phyloP scores from a whole-genome alignment of 1,139 yeast genomes.

The Taiozyma sp. region DNA sequence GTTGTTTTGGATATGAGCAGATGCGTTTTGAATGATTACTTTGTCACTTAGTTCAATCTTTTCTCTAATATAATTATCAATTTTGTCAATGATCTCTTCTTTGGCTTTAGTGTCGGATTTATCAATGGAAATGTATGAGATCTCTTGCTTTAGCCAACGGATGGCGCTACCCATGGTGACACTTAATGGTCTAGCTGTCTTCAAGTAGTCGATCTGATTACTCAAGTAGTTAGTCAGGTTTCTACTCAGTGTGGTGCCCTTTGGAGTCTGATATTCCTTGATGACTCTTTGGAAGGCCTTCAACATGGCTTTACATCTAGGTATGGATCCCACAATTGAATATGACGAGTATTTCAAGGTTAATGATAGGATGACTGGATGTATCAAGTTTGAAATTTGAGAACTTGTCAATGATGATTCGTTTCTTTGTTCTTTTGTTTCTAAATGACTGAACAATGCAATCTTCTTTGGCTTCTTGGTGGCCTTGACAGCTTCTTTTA shows the following conservation, averaged over 20 bases:
- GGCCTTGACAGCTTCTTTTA: constrained; percentile 25
- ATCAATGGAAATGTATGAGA: constrained; percentile 71
- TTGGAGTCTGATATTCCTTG: constrained; percentile 76
- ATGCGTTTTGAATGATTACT: constrained; percentile 78
- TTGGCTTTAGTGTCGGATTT: constrained; percentile 72
- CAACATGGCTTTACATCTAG: constrained; percentile 81
- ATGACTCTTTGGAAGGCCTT: constrained; percentile 80
- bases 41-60: constrained; percentile 80
- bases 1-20: constrained; percentile 68
- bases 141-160: constrained; percentile 94
- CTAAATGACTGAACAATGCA: constrained; percentile 82
- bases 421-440: constrained; percentile 73
- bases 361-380: constrained; percentile 76
- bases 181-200: constrained; percentile 86
- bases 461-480: constrained; percentile 28
- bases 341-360: constrained; percentile 81
- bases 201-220: constrained; percentile 91
- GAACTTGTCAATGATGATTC: constrained; percentile 40
- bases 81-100: constrained; percentile 53
- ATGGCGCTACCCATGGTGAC: constrained; percentile 98
- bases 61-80: constrained; percentile 79
- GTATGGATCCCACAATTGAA: constrained; percentile 83
- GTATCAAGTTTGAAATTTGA: constrained; percentile 53
- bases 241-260: constrained; percentile 78
- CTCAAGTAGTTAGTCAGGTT: constrained; percentile 84